Evolutionary conservation across 2,329 filamentous ascomycete species (phyloP).

Genomic region (Xylariaceae sp.): DNA sequence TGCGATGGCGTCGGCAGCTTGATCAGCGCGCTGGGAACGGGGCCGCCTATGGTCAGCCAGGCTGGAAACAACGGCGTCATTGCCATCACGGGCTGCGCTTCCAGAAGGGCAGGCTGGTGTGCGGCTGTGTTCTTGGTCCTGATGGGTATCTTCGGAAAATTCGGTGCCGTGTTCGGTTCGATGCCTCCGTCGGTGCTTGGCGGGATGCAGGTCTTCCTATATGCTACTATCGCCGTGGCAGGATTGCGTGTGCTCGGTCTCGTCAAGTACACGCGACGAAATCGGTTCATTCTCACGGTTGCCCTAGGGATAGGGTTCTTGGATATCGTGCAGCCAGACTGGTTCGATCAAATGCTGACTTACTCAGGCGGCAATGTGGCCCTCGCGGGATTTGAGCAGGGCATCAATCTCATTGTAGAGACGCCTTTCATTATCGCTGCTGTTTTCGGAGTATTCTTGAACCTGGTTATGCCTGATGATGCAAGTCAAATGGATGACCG

Average conservation of each 20-base stretch:
- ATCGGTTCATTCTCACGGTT: slow-evolving; percentile 62
- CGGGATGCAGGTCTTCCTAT: slow-evolving; percentile 59
- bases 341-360: slow-evolving; percentile 34
- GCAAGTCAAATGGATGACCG: slow-evolving; percentile 23
- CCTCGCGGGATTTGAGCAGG: slow-evolving; percentile 35
- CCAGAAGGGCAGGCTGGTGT: slow-evolving; percentile 63
- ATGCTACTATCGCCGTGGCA: slow-evolving; percentile 60
- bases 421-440: slow-evolving; percentile 37
- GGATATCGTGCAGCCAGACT: slow-evolving; percentile 35
- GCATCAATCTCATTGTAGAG: slow-evolving; percentile 35
- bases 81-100: slow-evolving; percentile 63
- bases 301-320: slow-evolving; percentile 56
- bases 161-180: slow-evolving; percentile 62
- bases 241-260: slow-evolving; percentile 63
- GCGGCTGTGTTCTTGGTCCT: slow-evolving; percentile 62
- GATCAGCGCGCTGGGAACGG: slow-evolving; percentile 59
- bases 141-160: slow-evolving; percentile 63
- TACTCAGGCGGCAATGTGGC: slow-evolving; percentile 32
- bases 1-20: slow-evolving; percentile 64
- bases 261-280: slow-evolving; percentile 59
- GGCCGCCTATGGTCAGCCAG: slow-evolving; percentile 59
- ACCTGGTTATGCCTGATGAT: slow-evolving; percentile 32
- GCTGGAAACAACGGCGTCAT: slow-evolving; percentile 69
- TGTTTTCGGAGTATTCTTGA: slow-evolving; percentile 38
- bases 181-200: slow-evolving; percentile 52